Evolutionary conservation across 228 moss, liverwort and hornwort genomes (phyloP).

Genomic region (Sphagnum fallax): DNA sequence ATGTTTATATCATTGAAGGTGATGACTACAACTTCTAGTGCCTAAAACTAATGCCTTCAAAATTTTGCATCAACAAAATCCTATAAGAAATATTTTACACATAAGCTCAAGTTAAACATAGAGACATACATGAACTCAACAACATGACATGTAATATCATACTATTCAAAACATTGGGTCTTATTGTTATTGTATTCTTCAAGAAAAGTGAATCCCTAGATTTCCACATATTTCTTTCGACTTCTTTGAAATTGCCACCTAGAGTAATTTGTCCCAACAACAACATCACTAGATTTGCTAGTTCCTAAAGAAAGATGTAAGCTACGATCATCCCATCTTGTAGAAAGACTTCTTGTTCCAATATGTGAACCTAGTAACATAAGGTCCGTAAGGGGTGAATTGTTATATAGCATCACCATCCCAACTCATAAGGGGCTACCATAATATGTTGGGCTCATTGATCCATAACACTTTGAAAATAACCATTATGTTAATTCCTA

Average conservation of each 20-base stretch:
- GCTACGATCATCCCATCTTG: conserved; percentile 70
- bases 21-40: too few species aligned
- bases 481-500: too few species aligned
- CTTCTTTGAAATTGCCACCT: conserved; percentile 81
- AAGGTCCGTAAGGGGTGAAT: conserved; percentile 82
- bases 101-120: not conserved
- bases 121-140: conserved; percentile 85
- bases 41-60: not conserved
- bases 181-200: conserved; percentile 98
- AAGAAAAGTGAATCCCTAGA: conserved; percentile 60
- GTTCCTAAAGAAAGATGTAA: conserved; percentile 62
- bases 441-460: conserved; percentile 41
- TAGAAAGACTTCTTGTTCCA: conserved; percentile 56
- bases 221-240: conserved; percentile 64
- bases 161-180: conserved; percentile 88
- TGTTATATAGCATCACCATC: conserved; percentile 79
- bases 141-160: conserved; percentile 90
- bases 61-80: not conserved
- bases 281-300: conserved; percentile 47
- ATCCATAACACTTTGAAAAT: too few species aligned
- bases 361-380: conserved; percentile 31
- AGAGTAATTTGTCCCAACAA: conserved; percentile 29
- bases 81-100: not conserved
- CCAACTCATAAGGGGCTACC: conserved; percentile 93
- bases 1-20: too few species aligned